Evolutionary conservation across 345 rosid species (phyloP), one percentile per base, ranked within the genome.

Genomic region (Mangifera indica): DNA sequence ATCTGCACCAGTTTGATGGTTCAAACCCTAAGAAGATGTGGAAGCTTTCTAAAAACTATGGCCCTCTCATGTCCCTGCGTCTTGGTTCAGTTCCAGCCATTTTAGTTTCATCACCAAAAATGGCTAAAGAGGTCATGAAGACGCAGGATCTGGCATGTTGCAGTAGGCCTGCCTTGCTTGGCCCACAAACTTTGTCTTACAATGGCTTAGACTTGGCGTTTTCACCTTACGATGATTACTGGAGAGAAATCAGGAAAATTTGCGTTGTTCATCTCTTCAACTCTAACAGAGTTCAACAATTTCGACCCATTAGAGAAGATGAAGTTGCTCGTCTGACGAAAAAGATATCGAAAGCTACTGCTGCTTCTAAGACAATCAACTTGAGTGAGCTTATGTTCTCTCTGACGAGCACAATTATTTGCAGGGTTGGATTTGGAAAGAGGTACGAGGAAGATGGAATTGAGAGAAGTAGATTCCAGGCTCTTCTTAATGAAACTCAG

Each of bases 341-440:
- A 29, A 29, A 29, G 32, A 29, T 29, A 29, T 29, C 32, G 0
- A 55, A 48, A 9, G 37, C 64, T 2, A 58, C 44, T 13, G 17
- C 2, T 48, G 12, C n/a, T 34, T 63, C 67, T 3, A 67, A 67
- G 14, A 54, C 68, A 0, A 53, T 69, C 44, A 64, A 78, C 64
- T 29, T 71, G n/a, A 74, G 79, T 55, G 61, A 59, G 18, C 8
- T 22, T 17, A 55, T 77, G 52, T 29, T 74, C 52, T 34, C 64
- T 12, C 78, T 71, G 10, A 57, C 80, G 1, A 66, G 67, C 21
- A 62, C 66, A 24, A 29, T 69, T 17, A 76, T 74, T 21, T 78
- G 79, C 21, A 72, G 81, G 13, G n/a, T 71, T 34, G 81, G 78
- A 7, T 82, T 82, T 11, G 76, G 84, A 0, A 84, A 78, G 74